These are phyloP conservation scores for Dalbergia cultrata DNA, from an alignment of 306 rosid species.

Conservation along the genomic window DNA sequence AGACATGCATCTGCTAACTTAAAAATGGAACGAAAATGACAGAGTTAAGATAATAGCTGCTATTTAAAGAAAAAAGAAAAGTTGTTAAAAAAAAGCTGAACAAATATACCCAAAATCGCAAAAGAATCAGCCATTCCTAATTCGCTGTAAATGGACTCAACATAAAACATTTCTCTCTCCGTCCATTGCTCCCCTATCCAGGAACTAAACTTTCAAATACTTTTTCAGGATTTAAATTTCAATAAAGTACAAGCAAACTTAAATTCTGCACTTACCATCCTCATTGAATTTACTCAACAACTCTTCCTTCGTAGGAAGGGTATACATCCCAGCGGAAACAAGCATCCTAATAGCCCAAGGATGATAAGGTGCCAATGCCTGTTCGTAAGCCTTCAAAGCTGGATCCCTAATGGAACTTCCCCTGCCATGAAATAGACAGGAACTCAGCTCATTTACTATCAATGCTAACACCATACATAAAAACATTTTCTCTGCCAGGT, in stretches of 20 bases:
- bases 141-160: not conserved
- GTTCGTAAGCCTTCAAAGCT: constrained; percentile 89
- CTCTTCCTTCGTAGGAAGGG: constrained; percentile 79
- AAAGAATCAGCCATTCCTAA: too few species aligned
- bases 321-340: constrained; percentile 93
- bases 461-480: not conserved
- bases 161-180: constrained; percentile 2
- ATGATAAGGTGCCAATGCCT: constrained; percentile 86
- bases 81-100: too few species aligned
- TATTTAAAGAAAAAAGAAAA: too few species aligned
- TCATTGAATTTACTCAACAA: constrained; percentile 78
- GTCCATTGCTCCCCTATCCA: not conserved
- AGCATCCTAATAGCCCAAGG: constrained; percentile 93
- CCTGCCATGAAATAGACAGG: constrained; percentile 55
- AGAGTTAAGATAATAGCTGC: too few species aligned
- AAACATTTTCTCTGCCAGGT: constrained; percentile 2
- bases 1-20: constrained; percentile 23
- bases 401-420: constrained; percentile 84
- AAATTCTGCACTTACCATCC: constrained; percentile 70
- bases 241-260: constrained; percentile 30
- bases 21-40: too few species aligned
- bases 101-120: too few species aligned
- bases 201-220: constrained; percentile 4
- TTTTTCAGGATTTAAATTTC: constrained; percentile 28
- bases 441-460: constrained; percentile 40